Evolutionary conservation across 495 filamentous ascomycete species (phyloP).

Genomic region (Lepraria neglecta): DNA sequence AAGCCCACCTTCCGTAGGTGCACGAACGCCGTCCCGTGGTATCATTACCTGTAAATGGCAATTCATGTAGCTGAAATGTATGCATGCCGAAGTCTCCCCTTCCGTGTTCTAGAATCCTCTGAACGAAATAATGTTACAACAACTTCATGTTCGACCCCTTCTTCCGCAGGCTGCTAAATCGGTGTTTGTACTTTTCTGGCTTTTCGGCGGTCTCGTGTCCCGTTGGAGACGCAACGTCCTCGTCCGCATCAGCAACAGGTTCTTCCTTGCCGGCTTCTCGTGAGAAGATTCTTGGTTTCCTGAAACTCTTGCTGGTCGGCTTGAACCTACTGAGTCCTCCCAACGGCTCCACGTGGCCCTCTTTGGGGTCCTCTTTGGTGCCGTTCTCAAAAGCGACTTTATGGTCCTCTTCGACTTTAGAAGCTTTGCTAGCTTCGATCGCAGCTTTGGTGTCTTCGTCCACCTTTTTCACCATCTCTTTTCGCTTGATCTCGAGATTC

Average conservation of each 20-base stretch:
- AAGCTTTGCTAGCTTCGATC: constrained; percentile 50
- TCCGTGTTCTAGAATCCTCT: neutral
- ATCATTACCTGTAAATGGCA: constrained; percentile 13
- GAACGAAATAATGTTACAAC: constrained; percentile 22
- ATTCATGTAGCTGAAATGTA: neutral
- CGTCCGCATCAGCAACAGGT: constrained; percentile 15
- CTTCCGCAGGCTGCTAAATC: constrained; percentile 40
- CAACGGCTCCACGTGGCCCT: constrained; percentile 26
- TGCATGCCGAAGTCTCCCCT: neutral
- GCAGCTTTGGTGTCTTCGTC: constrained; percentile 54
- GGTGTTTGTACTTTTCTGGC: constrained; percentile 35
- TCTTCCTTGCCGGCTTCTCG: constrained; percentile 31
- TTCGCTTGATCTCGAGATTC: constrained; percentile 49
- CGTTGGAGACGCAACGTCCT: constrained; percentile 26
- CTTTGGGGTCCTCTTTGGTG: constrained; percentile 30
- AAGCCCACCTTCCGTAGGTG: neutral
- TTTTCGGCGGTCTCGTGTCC: constrained; percentile 27
- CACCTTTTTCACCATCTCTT: constrained; percentile 48
- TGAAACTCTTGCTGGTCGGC: constrained; percentile 55
- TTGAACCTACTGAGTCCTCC: constrained; percentile 48
- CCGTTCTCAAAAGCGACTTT: constrained; percentile 36
- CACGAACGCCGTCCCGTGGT: constrained; percentile 12
- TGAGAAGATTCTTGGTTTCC: constrained; percentile 38
- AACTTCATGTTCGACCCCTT: constrained; percentile 39
- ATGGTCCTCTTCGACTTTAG: constrained; percentile 47